Evolutionary conservation across 1,284 basidiomycete genomes (phyloP).

Genomic region (Cryptococcus sp.): DNA sequence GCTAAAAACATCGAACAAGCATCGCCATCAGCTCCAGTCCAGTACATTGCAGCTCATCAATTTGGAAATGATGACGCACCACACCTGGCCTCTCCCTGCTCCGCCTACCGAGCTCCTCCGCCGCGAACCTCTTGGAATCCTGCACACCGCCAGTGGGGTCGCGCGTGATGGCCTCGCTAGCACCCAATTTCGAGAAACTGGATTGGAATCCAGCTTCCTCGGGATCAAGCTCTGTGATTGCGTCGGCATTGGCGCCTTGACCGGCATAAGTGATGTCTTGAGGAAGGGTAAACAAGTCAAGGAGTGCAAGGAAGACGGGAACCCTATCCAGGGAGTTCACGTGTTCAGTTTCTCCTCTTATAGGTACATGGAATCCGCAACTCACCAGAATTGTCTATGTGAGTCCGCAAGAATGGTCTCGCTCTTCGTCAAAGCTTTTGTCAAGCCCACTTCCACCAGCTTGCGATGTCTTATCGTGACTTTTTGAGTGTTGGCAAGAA

Average conservation of each 20-base stretch:
- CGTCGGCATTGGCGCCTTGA: constrained; percentile 56
- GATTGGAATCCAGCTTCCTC: constrained; percentile 94
- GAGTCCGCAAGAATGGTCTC: constrained; percentile 67
- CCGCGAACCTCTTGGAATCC: constrained; percentile 53
- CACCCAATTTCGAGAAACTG: constrained; percentile 85
- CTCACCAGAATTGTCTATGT: constrained; percentile 69
- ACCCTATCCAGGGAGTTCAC: constrained; percentile 58
- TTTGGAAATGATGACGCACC: constrained; percentile 27
- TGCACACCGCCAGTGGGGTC: constrained; percentile 54
- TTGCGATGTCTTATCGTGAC: constrained; percentile 80
- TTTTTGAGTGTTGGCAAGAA: constrained; percentile 79
- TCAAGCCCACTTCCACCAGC: constrained; percentile 78
- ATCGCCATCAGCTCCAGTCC: background rate
- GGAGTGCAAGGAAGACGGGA: constrained; percentile 66
- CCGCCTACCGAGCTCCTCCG: constrained; percentile 43
- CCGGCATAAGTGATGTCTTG: constrained; percentile 62
- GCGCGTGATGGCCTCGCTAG: constrained; percentile 59
- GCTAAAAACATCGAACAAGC: constrained; percentile 16
- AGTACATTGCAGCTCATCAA: background rate
- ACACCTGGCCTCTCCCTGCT: constrained; percentile 49
- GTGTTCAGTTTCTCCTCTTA: background rate
- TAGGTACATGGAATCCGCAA: constrained; percentile 1
- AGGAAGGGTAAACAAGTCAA: constrained; percentile 74
- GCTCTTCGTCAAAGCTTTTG: constrained; percentile 74
- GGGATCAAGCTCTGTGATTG: constrained; percentile 67